Percentiles rank a stretch among this genome's conserved stretches.
Evolutionary conservation across 768 basidiomycete genomes (phyloP).

Genomic region (Gyrodon lividus): DNA sequence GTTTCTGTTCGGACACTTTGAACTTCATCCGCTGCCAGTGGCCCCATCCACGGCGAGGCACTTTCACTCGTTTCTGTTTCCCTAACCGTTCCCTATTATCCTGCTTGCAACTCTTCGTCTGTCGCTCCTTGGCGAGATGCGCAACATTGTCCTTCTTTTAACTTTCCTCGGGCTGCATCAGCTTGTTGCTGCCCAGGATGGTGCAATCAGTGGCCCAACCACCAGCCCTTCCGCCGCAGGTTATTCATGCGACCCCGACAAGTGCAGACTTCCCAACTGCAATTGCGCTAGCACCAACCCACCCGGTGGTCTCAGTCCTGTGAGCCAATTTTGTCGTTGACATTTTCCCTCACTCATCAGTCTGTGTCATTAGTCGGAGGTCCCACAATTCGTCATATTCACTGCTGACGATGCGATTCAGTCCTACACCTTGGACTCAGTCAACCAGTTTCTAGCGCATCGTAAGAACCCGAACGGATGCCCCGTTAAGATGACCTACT

Average conservation of each 20-base stretch:
- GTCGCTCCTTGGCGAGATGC: constrained; percentile 4
- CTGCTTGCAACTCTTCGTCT: not conserved
- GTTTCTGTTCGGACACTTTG: not conserved
- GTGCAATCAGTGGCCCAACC: constrained; percentile 51
- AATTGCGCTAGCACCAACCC: constrained; percentile 72
- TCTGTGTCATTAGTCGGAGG: constrained; percentile 43
- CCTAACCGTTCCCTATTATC: not conserved
- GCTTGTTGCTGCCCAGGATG: constrained; percentile 41
- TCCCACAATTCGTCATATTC: constrained; percentile 69
- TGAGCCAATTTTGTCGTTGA: constrained; percentile 35
- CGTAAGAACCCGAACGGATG: constrained; percentile 79
- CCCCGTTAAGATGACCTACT: constrained; percentile 74
- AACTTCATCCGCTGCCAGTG: not conserved
- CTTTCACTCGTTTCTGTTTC: not conserved
- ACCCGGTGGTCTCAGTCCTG: constrained; percentile 67
- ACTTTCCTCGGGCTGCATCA: not conserved
- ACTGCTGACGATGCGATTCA: constrained; percentile 79
- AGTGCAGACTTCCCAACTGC: constrained; percentile 69
- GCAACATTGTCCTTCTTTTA: constrained; percentile 3
- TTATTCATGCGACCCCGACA: constrained; percentile 65
- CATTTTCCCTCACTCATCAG: too few relatives aligned
- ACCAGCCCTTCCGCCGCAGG: constrained; percentile 54
- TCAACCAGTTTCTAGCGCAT: constrained; percentile 73
- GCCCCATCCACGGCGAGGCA: not conserved
- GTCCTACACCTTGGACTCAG: constrained; percentile 69